Base-by-base conservation (phyloP, 192 early-diverging fungal genomes). In the Coemansia sp. region DNA sequence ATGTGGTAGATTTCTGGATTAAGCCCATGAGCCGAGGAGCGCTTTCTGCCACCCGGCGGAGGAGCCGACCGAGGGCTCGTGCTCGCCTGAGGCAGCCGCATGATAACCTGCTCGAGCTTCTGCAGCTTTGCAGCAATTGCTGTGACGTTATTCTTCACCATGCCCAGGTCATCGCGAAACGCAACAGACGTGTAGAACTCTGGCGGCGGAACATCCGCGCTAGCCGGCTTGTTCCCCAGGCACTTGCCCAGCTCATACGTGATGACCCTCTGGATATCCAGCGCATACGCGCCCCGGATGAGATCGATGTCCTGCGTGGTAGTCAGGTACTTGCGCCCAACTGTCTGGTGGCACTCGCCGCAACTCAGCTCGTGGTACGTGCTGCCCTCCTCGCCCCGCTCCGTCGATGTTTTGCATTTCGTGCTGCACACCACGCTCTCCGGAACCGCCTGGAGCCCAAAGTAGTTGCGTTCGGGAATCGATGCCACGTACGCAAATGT, bases 211-310 rank as follows among this genome's bases (percentile, higher is more conserved):
- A 51, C 20, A 12, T 51, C 55, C 4, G 12, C 17, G 5, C 53
- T 60, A 11, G 65, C 25, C 13, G 41, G 62, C 20, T 63, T 67
- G 46, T 61, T 49, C 14, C 54, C 59, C 51, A 81, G 41, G 57
- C 74, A 81, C 37, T 76, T 76, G n/a, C 79, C 79, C 57, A 81
- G 20, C 65, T 81, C 79, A 20, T 81, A 81, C 1, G 79, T 81
- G 37, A 81, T 46, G 5, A 81, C 71, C 22, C 62, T 70, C 7
- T 65, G 64, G 16, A 81, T 70, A 61, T 81, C 79, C 57, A 81
- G 46, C 0, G 79, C 71, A 65, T 61, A 81, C 12, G 65, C n/a
- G 41, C 72, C 69, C 1, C 79, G 64, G 19, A 81, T 65, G 7
- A 37, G 41, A 45, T 81, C 79, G 54, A 81, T 72, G 13, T 70